Evolutionary conservation across 2,329 filamentous ascomycete species (phyloP), one percentile per base, ranked within the genome.

Genomic region (Aschersonia sp.): DNA sequence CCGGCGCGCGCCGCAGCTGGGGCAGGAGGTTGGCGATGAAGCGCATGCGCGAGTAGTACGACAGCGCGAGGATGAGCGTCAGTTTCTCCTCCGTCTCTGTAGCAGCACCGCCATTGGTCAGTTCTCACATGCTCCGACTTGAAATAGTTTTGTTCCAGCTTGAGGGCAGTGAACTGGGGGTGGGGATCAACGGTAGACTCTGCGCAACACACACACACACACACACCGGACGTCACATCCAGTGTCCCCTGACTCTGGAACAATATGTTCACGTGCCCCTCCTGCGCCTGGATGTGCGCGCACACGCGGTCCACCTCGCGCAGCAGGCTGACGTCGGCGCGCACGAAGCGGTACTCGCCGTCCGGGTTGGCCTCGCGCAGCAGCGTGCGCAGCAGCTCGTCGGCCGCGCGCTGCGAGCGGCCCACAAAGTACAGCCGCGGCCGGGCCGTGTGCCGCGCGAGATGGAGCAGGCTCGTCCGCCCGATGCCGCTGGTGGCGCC

Each of bases 1-100:
- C 14, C 14, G 46, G n/a, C 4, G 47, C 51, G 22, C 53, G 56
- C 5, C 61, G 58, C 3, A 82, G 65, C 0, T 71, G 64, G 0
- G 78, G 77, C 7, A 79, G 69, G 2, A 82, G 67, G 46, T 77
- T 75, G 42, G 67, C 50, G 30, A 73, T 66, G 57, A 79, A 76
- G 42, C 74, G 33, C 33, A 72, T 68, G 35, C 77, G 75, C 8
- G 71, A 64, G 60, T 81, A 79, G 61, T 72, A 78, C 37, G 66
- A 66, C 30, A 80, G 65, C 5, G 71, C 63, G 43, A 69, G 64
- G 32, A 68, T 64, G 41, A 66, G 65, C 50, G 76, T 67, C 6
- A 82, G 63, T 8, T 72, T 74, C 58, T 82, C 78, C 0, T 60
- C 46, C 0, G 75, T 78, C 48, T 78, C 76, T 43, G 8, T 47